A percentile compares a stretch with the other conserved stretches of the same genome.
These are phyloP conservation scores for Diaporthe caulivora DNA, from an alignment of 2,329 filamentous ascomycete species.

Conservation along the genomic window DNA sequence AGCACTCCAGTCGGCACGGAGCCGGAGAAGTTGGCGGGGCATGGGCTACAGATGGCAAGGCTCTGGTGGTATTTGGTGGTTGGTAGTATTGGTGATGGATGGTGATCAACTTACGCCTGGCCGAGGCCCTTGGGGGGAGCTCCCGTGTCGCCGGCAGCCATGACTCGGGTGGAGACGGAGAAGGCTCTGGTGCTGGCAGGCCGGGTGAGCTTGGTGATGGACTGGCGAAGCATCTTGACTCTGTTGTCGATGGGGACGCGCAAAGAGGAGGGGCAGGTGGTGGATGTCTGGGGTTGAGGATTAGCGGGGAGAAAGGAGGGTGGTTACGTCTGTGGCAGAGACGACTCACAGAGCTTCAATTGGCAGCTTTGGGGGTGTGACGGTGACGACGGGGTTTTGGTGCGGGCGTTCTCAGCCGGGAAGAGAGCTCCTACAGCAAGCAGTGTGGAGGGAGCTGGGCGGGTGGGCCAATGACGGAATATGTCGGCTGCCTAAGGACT, in stretches of 20 bases:
- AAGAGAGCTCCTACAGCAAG: conserved; percentile 21
- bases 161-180: conserved; percentile 71
- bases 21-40: not conserved
- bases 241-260: conserved; percentile 18
- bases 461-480: conserved; percentile 39
- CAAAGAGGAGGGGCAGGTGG: conserved; percentile 10
- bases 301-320: not conserved
- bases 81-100: not conserved
- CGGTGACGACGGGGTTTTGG: conserved; percentile 25
- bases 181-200: conserved; percentile 70
- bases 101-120: conserved; percentile 59
- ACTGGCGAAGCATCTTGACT: conserved; percentile 75
- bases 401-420: conserved; percentile 5
- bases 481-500: conserved; percentile 28
- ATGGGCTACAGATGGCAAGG: not conserved
- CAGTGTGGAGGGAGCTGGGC: conserved; percentile 11
- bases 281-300: not conserved
- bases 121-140: conserved; percentile 67
- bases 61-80: not conserved
- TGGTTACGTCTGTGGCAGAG: conserved; percentile 20
- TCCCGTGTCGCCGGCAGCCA: conserved; percentile 79
- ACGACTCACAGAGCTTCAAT: conserved; percentile 37
- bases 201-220: conserved; percentile 65
- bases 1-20: not conserved
- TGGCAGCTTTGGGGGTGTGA: conserved; percentile 32